Evolutionary conservation across 2,329 filamentous ascomycete species (phyloP), one percentile per base, ranked within the genome.

Genomic region (Pestalotiopsis fici): DNA sequence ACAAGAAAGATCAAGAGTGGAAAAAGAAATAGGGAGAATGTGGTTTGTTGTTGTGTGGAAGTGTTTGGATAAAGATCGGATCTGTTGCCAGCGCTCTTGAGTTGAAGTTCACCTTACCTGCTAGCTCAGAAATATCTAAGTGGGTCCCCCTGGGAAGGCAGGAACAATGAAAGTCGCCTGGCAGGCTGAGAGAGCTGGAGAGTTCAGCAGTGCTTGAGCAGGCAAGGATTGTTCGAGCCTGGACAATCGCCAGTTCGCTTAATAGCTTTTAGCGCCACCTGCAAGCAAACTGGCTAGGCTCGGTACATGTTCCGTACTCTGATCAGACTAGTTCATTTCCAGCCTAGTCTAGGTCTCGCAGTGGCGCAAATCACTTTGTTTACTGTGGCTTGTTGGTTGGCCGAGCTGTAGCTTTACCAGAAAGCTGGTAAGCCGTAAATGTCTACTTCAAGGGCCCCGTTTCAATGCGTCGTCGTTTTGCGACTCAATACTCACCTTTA

Each of bases 341-440:
- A 35, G 43, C n/a, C n/a, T 50, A 50, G 43, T 50, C 18, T 21
- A 50, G 18, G 43, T n/a, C 18, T n/a, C 3, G n/a, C n/a, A 9
- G 43, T 50, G 43, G 43, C 43, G 43, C 43, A 9, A 11, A 35
- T 11, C 55, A 57, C n/a, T 65, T 69, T 69, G 68, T 69, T 69
- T 69, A 69, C 68, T 69, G 66, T 69, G 68, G 68, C 68, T 59
- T 25, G 11, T 21, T 31, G n/a, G 68, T 67, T 65, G 66, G 35
- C 68, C 65, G 60, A 69, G 61, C 63, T 65, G 63, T 59, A 55
- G 64, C 64, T 65, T 31, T 64, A n/a, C 59, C 62, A 56, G 31
- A 64, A 64, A 64, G 39, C 47, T 64, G 62, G 59, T 25, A 15
- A 25, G 9, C 7, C n/a, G 27, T 47, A 60, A 25, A 47, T 39